Percentiles rank a stretch among this genome's conserved stretches.
Evolutionary conservation across 371 early-diverging fungal genomes (phyloP).

Genomic region (Saksenaea vasiformis): DNA sequence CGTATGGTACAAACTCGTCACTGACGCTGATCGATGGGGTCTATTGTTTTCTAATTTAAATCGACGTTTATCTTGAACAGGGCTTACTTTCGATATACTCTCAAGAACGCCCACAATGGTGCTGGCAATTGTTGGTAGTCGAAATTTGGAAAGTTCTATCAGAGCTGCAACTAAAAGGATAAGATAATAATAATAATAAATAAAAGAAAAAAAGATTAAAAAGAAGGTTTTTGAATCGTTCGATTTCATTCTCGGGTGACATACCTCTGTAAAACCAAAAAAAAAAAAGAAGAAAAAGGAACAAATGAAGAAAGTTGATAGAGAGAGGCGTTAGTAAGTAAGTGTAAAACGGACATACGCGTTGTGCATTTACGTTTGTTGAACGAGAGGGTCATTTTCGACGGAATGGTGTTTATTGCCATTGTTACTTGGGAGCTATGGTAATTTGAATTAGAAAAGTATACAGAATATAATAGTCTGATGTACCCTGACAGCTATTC

Average conservation of each 20-base stretch:
- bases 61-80: background rate
- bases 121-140: constrained; percentile 58
- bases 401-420: constrained; percentile 55
- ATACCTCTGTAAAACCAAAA: constrained; percentile 10
- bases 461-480: background rate
- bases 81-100: constrained; percentile 60
- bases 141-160: constrained; percentile 68
- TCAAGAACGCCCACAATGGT: constrained; percentile 59
- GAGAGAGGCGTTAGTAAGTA: background rate
- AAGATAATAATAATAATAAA: background rate
- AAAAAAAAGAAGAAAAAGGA: background rate
- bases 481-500: constrained; percentile 37
- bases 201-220: background rate
- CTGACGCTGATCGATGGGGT: constrained; percentile 37
- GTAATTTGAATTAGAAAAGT: background rate
- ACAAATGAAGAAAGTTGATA: too few relatives aligned
- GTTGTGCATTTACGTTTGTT: constrained; percentile 47
- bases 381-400: constrained; percentile 64
- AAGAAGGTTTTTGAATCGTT: constrained; percentile 1
- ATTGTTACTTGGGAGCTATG: constrained; percentile 61
- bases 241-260: constrained; percentile 2
- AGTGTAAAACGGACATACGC: background rate
- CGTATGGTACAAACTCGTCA: constrained; percentile 60
- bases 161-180: constrained; percentile 56
- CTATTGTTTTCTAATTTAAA: background rate